Evolutionary conservation across 768 basidiomycete species (phyloP), one percentile per base, ranked within the genome.

Genomic region (Phaeolepiota aurea): DNA sequence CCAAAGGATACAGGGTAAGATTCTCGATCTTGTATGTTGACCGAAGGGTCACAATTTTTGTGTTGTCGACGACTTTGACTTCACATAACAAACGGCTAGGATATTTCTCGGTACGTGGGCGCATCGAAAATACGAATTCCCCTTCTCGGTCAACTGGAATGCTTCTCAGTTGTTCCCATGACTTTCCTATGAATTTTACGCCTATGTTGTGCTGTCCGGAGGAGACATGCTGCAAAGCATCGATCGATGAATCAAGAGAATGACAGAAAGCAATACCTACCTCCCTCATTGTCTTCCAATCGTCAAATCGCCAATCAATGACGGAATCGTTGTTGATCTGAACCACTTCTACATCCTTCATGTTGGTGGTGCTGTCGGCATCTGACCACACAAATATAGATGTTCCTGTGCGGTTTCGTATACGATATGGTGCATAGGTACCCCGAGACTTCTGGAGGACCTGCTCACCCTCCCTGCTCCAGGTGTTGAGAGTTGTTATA

Each of bases 281-380:
- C 68, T 99, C 96, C 55, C 96, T 79, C 68, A 87, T 82, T 3
- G 82, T 84, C 56, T 83, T 84, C 85, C 90, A 91, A 53, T 98
- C 93, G 55, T 97, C 92, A 52, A 98, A 97, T 41, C 96, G 73
- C 96, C 96, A 98, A 42, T 97, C 93, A 3, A 88, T 66, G 5
- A 71, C 78, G 52, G 87, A 73, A 25, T 85, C 83, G 48, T 90
- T 75, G 14, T 76, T 64, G 25, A 99, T 63, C 50, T 79, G 76
- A 32, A 79, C 68, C 20, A 71, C 65, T 20, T 68, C 66, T 2
- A 65, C 56, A 43, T 77, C 74, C 34, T 71, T 72, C 11, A 63
- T 56, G 40, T 62, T 64, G 18, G 57, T 48, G 48, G 51, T 72
- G 23, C 74, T 73, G 36, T 87, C 85, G 14, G 71, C 57, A 48